A percentile compares a stretch with the other conserved stretches of the same genome.
These are phyloP conservation scores for Fonsecaea pedrosoi DNA, from an alignment of 2,329 filamentous ascomycete species.

Conservation along the genomic window DNA sequence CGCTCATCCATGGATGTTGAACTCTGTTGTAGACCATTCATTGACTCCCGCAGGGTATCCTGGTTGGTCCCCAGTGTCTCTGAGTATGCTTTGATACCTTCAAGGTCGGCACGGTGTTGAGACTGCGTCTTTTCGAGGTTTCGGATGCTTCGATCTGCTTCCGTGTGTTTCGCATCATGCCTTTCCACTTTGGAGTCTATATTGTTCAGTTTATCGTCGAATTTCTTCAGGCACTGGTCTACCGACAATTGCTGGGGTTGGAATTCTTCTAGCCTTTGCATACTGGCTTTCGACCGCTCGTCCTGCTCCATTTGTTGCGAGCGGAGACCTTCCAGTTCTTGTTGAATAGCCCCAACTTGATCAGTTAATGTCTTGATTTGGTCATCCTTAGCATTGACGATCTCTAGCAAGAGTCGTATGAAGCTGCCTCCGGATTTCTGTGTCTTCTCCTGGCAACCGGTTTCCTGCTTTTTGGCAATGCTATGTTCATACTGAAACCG, in stretches of 20 bases:
- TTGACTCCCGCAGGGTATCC: not conserved
- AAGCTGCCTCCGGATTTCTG: not conserved
- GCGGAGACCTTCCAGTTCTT: not conserved
- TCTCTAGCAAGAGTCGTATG: constrained; percentile 13
- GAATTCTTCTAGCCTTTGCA: constrained; percentile 3
- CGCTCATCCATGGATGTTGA: not conserved
- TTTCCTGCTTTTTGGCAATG: constrained; percentile 10
- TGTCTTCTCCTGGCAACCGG: constrained; percentile 5
- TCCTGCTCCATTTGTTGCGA: constrained; percentile 16
- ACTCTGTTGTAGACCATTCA: constrained; percentile 4
- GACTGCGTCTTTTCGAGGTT: not conserved
- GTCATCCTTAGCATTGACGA: constrained; percentile 5
- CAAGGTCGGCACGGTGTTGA: not conserved
- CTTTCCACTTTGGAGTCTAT: too few species aligned
- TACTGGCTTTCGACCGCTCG: not conserved
- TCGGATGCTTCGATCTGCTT: too few species aligned
- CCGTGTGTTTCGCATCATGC: too few species aligned
- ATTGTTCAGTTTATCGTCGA: too few species aligned
- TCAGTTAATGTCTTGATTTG: not conserved
- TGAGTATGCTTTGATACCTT: not conserved
- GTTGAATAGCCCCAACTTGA: constrained; percentile 3
- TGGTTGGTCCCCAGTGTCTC: too few species aligned
- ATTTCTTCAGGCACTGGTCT: not conserved
- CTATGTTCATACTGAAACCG: constrained; percentile 13
- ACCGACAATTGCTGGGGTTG: not conserved